Percentiles rank a stretch among this genome's conserved stretches.
Conservation (phyloP, 2,329 filamentous ascomycete species). For the Rhynchosporium agropyri region DNA sequence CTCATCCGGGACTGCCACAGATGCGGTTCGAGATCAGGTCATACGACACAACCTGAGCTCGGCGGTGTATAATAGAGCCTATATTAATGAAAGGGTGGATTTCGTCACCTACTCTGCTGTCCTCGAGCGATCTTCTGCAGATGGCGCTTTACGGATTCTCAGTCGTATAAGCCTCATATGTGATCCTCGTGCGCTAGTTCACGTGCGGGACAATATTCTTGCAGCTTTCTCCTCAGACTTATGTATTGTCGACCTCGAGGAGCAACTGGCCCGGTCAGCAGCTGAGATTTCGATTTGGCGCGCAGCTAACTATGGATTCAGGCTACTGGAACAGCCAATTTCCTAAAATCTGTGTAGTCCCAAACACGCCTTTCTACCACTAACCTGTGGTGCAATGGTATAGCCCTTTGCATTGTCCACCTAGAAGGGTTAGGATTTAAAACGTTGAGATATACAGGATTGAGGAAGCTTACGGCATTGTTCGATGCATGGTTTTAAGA, state of each 20-base stretch:
- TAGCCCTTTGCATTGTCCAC: too few relatives aligned
- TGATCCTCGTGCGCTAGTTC: conserved; percentile 19
- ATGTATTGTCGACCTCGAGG: conserved; percentile 23
- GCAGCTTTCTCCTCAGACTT: conserved; percentile 19
- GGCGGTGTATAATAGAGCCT: conserved; percentile 29
- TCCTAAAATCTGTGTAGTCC: too few relatives aligned
- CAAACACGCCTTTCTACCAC: too few relatives aligned
- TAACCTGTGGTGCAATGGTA: too few relatives aligned
- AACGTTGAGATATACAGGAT: too few relatives aligned
- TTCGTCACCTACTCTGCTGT: conserved; percentile 30
- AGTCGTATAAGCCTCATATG: conserved; percentile 32
- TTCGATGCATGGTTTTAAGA: too few relatives aligned
- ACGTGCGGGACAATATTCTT: conserved; percentile 26
- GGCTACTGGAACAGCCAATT: too few relatives aligned
- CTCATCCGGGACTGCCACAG: conserved; percentile 43
- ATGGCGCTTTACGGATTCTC: conserved; percentile 26
- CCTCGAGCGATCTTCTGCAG: conserved; percentile 26
- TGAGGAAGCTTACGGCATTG: too few relatives aligned
- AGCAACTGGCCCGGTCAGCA: conserved; percentile 8
- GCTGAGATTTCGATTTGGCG: not conserved
- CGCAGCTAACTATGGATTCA: too few relatives aligned
- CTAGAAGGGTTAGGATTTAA: too few relatives aligned
- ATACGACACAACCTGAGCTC: conserved; percentile 29
- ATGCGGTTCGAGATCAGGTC: conserved; percentile 35
- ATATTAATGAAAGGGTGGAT: conserved; percentile 31